Evolutionary conservation across 352 stramenopile species (phyloP), one percentile per base, ranked within the genome.

Genomic region (Phytopythium aichiense): DNA sequence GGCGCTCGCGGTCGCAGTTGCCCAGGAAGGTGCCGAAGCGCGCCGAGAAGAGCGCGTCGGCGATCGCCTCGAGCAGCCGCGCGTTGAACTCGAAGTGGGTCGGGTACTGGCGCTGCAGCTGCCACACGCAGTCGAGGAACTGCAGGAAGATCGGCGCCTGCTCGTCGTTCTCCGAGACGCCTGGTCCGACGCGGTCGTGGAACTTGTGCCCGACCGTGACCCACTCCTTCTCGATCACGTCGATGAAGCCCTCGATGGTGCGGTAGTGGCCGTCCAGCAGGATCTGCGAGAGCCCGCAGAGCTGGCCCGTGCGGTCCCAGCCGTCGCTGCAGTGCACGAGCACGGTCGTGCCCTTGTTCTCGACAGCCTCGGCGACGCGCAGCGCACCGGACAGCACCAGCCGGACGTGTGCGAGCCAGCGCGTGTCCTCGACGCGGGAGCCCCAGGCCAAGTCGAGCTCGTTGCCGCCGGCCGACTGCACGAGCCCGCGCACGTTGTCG

Each of bases 301-400:
- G 65, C 58, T 94, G 87, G 9, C 75, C 79, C 15, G 92, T 98
- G 20, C 92, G 86, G 60, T 98, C 92, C 92, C 92, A 98, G 4
- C 92, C 92, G 50, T 98, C 90, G 54, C 82, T 95, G 66, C 92
- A 97, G 62, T 97, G 91, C 31, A 97, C 89, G 4, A 98, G 69
- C 31, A 95, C 89, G 0, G 79, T 92, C 15, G 77, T 89, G 30
- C 73, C 76, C 60, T 84, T 74, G 49, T 80, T 79, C n/a, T 88
- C 82, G 25, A 95, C 72, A 0, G 79, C 68, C 12, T 87, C 77
- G 0, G 84, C 84, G 1, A 93, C 83, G 12, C 79, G 74, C 3
- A 94, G 43, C 0, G 87, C 79, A 0, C 79, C 83, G 23, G 81
- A 88, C 25, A 95, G 65, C 45, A 94, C 79, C 2, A 80, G 71